A percentile compares a stretch with the other conserved stretches of the same genome.
Evolutionary conservation across 495 filamentous ascomycete species (phyloP).

Genomic region (Podospora pseudoanserina): DNA sequence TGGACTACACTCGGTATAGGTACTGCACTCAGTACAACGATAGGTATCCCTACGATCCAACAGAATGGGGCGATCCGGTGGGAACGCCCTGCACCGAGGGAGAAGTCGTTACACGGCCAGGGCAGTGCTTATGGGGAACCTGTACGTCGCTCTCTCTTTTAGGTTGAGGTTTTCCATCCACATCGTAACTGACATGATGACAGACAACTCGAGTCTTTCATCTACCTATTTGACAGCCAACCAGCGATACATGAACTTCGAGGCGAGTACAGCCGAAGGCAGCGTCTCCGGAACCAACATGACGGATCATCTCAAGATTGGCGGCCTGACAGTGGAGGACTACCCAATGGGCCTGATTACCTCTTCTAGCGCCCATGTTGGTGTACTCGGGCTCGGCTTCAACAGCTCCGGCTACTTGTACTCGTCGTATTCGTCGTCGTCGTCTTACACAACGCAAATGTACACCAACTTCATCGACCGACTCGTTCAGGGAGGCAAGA

Average conservation of each 20-base stretch:
- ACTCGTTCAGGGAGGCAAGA: constrained; percentile 60
- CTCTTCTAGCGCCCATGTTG: constrained; percentile 54
- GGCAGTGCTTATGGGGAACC: constrained; percentile 26
- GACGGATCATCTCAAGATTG: constrained; percentile 64
- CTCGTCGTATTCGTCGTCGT: not conserved
- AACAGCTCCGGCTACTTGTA: constrained; percentile 49
- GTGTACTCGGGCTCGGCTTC: constrained; percentile 78
- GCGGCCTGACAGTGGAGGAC: constrained; percentile 52
- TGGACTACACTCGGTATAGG: not conserved
- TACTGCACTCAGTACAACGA: constrained; percentile 19
- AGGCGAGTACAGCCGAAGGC: constrained; percentile 66
- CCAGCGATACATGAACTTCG: constrained; percentile 56
- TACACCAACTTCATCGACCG: constrained; percentile 69
- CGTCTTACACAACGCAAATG: constrained; percentile 29
- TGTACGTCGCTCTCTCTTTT: constrained; percentile 47
- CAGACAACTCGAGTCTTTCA: constrained; percentile 36
- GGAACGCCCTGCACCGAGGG: not conserved
- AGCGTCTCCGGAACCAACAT: constrained; percentile 65
- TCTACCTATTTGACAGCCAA: constrained; percentile 57
- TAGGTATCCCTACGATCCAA: constrained; percentile 12
- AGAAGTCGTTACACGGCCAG: not conserved
- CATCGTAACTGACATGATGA: not conserved
- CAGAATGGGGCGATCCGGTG: not conserved
- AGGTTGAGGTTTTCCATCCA: not conserved
- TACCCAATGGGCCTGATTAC: constrained; percentile 75